A percentile compares a stretch with the other conserved stretches of the same genome.
These are phyloP conservation scores for Lipomyces sp. DNA, from an alignment of 805 yeast species.

Conservation along the genomic window DNA sequence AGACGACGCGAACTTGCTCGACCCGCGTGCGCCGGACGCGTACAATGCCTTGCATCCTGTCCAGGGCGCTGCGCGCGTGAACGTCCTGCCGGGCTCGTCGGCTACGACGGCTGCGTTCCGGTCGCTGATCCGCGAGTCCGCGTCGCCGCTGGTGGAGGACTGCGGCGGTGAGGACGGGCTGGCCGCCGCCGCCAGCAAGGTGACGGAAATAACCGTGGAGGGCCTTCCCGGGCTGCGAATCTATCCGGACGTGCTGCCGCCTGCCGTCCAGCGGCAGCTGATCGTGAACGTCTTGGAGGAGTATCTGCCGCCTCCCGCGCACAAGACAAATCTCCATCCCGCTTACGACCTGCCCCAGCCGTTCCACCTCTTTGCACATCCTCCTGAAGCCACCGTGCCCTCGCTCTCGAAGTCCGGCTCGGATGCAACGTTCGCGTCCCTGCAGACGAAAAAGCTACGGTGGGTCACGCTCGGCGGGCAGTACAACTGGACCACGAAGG, in stretches of 20 bases:
- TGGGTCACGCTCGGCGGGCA: conserved; percentile 50
- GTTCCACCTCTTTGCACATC: conserved; percentile 33
- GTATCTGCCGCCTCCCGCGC: conserved; percentile 37
- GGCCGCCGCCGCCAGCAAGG: too few species aligned
- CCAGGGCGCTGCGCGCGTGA: background rate
- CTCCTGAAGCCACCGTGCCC: conserved; percentile 5
- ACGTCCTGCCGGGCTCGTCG: background rate
- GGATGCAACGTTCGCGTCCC: conserved; percentile 2
- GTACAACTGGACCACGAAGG: conserved; percentile 45
- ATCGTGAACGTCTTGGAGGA: conserved; percentile 35
- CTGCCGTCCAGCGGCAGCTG: conserved; percentile 34
- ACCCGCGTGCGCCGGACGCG: conserved; percentile 1
- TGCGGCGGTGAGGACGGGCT: background rate
- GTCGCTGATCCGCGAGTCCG: conserved; percentile 3
- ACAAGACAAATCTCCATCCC: conserved; percentile 40
- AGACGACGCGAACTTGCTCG: conserved; percentile 9
- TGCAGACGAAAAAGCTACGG: conserved; percentile 35
- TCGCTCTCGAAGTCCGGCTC: background rate
- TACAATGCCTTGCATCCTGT: conserved; percentile 6
- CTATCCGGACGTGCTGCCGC: conserved; percentile 30
- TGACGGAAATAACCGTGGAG: conserved; percentile 24
- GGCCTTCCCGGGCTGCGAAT: conserved; percentile 41
- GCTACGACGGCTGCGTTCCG: conserved; percentile 1
- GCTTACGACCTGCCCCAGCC: conserved; percentile 37
- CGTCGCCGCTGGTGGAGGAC: background rate